Conservation (phyloP, 768 basidiomycete genomes). For the Tricholoma bakamatsutake region DNA sequence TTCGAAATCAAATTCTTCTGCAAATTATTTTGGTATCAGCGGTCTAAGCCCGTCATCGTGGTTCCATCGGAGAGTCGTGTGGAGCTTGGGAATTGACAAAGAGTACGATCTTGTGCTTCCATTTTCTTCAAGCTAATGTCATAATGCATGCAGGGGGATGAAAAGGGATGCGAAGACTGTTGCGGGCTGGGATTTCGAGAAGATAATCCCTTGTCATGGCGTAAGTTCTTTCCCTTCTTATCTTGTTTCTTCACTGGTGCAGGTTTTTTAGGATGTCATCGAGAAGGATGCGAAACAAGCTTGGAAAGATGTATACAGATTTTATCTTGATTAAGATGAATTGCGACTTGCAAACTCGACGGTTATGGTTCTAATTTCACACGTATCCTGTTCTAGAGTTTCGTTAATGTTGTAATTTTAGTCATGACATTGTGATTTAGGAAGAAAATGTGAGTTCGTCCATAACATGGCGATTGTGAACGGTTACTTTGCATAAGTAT, state of each 20-base stretch:
- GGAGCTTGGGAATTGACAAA: conserved; percentile 25
- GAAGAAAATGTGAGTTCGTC: background rate
- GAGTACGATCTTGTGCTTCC: conserved; percentile 17
- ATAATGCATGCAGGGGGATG: conserved; percentile 35
- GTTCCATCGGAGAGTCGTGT: conserved; percentile 24
- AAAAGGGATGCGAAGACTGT: conserved; percentile 53
- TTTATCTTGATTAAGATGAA: conserved; percentile 13
- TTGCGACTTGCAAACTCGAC: background rate
- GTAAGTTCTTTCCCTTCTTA: conserved; percentile 16
- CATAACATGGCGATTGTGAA: too few relatives aligned
- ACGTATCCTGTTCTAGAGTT: background rate
- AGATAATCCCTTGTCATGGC: conserved; percentile 61
- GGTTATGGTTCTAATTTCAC: background rate
- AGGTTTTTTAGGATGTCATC: conserved; percentile 37
- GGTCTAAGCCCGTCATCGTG: conserved; percentile 22
- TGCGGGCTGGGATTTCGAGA: conserved; percentile 59
- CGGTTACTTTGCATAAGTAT: too few relatives aligned
- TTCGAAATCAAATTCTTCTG: conserved; percentile 25
- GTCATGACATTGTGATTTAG: too few relatives aligned
- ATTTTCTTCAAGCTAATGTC: background rate
- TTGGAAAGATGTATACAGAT: conserved; percentile 35
- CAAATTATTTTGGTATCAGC: conserved; percentile 23
- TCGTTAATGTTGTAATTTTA: background rate
- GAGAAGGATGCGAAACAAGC: conserved; percentile 49
- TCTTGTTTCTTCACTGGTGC: background rate